Base-by-base conservation (phyloP, 164 flowering plant species). In the Platanus orientalis region DNA sequence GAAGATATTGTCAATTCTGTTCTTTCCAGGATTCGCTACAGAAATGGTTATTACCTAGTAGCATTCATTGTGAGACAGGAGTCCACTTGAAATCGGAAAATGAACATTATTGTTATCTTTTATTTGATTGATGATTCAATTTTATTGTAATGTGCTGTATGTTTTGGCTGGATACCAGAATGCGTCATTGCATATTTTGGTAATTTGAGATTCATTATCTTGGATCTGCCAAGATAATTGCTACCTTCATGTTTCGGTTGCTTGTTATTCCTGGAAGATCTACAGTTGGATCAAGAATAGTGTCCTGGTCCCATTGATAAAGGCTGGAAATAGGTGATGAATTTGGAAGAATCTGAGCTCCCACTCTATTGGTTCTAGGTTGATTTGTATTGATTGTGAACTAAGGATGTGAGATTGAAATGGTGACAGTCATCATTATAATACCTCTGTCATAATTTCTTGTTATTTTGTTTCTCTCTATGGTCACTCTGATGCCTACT, bases 1-100 rank as follows among this genome's bases (percentile, higher is more conserved):
- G 36, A 45, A 16, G 44, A 42, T 67, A 36, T 62, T 53, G 54
- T 34, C 25, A 29, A 62, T 34, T 54, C 32, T 24, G 0, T 5
- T 45, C 20, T 9, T 57, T 57, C 26, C 21, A 20, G 0, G 27
- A 21, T 20, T 55, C 5, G 25, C 39, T 57, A 23, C 21, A 57
- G 40, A n/a, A 10, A 57, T 20, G 12, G n/a, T 34, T 34, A 1
- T 57, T 20, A 1, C 10, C 26, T 30, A 45, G 42, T 26, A 30
- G 60, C 16, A 7, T 11, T 10, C 20, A 20, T 57, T 32, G 26
- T 45, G 42, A 36, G 42, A 36, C 1, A 36, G 42, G 9, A 36
- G 12, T 36, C 42, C 12, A 36, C 42, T 36, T 36, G 10, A 36
- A 7, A 36, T 36, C 12, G 42, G 1, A 36, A 36, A 7, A 14